Percentiles rank a stretch among this genome's conserved stretches.
Conservation (phyloP, 306 rosid genomes). For the Cicer yamashitae region DNA sequence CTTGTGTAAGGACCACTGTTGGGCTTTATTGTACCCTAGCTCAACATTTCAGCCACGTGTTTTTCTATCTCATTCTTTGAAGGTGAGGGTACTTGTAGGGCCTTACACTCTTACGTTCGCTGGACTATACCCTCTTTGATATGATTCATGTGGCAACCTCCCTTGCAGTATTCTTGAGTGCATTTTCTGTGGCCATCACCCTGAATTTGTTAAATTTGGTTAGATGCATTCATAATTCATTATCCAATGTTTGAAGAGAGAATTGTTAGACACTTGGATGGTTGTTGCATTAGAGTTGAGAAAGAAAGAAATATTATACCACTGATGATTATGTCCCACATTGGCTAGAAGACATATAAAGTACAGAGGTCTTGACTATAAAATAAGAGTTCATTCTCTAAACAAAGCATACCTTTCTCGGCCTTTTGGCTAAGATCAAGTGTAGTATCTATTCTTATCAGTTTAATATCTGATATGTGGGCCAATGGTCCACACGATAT, state of each 20-base stretch:
- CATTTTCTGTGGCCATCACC: no score
- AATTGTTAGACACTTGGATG: background rate
- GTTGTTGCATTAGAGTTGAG: background rate
- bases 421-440: conserved; percentile 21
- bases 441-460: conserved; percentile 12
- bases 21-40: no score
- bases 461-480: conserved; percentile 5
- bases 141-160: no score
- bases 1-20: no score
- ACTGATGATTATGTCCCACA: background rate
- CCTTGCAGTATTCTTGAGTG: no score
- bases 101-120: no score
- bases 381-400: background rate
- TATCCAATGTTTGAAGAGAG: background rate
- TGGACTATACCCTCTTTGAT: no score
- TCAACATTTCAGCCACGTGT: no score
- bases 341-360: background rate
- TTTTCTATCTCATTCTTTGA: no score
- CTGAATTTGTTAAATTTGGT: no score
- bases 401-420: background rate
- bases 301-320: background rate
- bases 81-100: no score
- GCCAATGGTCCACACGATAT: background rate
- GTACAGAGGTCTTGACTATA: background rate
- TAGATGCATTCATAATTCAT: background rate